A percentile compares a stretch with the other conserved stretches of the same genome.
Conservation (phyloP, 2,329 filamentous ascomycete species). For the Aureobasidium sp. region DNA sequence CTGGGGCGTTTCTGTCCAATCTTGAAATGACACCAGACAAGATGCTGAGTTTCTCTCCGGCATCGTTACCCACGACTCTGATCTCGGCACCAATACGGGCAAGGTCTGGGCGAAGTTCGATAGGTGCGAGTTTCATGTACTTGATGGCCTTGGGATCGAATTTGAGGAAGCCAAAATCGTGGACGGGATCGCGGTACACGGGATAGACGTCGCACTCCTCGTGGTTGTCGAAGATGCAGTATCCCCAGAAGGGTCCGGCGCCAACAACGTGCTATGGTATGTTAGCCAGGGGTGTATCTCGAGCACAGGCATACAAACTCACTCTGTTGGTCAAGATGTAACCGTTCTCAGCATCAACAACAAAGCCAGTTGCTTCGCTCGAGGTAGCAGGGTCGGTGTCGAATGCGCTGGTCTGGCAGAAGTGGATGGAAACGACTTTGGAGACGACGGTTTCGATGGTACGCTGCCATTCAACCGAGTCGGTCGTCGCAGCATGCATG, state of each 20-base stretch:
- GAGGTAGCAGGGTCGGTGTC: slow-evolving; percentile 93
- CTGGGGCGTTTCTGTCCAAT: slow-evolving; percentile 90
- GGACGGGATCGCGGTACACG: slow-evolving; percentile 94
- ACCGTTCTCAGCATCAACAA: slow-evolving; percentile 88
- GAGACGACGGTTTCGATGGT: slow-evolving; percentile 91
- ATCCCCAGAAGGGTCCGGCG: slow-evolving; percentile 93
- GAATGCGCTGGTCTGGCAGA: slow-evolving; percentile 96
- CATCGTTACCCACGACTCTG: slow-evolving; percentile 95
- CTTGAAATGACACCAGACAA: slow-evolving; percentile 95
- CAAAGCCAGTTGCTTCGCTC: slow-evolving; percentile 94
- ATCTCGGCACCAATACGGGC: slow-evolving; percentile 89
- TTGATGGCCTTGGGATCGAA: slow-evolving; percentile 96
- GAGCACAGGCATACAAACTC: slow-evolving; percentile 6
- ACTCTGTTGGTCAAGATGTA: slow-evolving; percentile 50
- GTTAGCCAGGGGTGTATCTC: background rate
- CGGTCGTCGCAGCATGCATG: slow-evolving; percentile 44
- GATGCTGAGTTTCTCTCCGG: slow-evolving; percentile 96
- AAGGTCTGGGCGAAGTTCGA: slow-evolving; percentile 75
- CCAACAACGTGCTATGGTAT: slow-evolving; percentile 70
- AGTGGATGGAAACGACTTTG: slow-evolving; percentile 97
- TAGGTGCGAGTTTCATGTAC: slow-evolving; percentile 83
- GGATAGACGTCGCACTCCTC: slow-evolving; percentile 93
- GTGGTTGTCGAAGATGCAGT: slow-evolving; percentile 97
- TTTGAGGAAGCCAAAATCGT: slow-evolving; percentile 94
- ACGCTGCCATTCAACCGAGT: slow-evolving; percentile 85